phyloP scores from a whole-genome alignment of 1,284 basidiomycete genomes.

The Ustilago curta region DNA sequence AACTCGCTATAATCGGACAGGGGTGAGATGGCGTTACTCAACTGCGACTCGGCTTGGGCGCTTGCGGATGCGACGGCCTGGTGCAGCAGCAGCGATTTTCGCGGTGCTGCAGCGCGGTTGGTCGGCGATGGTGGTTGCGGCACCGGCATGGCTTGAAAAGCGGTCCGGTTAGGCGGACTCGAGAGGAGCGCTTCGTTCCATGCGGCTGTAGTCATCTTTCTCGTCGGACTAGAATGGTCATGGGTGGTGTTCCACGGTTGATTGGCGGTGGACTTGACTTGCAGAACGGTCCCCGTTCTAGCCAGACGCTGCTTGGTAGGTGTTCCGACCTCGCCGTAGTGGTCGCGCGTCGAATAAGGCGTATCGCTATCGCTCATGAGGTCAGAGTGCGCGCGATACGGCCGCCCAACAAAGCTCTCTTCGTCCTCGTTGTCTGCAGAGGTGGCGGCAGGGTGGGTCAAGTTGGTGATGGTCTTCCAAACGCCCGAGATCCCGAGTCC shows the following conservation, averaged over 20 bases:
- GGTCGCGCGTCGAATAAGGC: slow-evolving; percentile 14
- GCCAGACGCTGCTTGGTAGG: slow-evolving; percentile 18
- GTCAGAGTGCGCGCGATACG: slow-evolving; percentile 13
- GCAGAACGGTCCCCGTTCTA: slow-evolving; percentile 20
- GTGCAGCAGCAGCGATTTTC: slow-evolving; percentile 26
- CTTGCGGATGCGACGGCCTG: slow-evolving; percentile 13
- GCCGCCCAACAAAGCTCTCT: slow-evolving; percentile 28
- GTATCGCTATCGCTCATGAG: slow-evolving; percentile 39
- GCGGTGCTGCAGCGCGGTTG: slow-evolving; percentile 1
- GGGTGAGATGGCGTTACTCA: slow-evolving; percentile 8
- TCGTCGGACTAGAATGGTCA: neutral
- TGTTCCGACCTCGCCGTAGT: slow-evolving; percentile 1
- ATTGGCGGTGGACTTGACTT: slow-evolving; percentile 21
- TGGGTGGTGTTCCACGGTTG: slow-evolving; percentile 30
- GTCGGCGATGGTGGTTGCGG: neutral
- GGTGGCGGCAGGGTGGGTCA: slow-evolving; percentile 4
- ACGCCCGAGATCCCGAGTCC: slow-evolving; percentile 36
- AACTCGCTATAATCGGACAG: slow-evolving; percentile 39
- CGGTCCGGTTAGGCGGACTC: slow-evolving; percentile 25
- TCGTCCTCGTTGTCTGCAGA: slow-evolving; percentile 19
- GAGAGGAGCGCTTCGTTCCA: slow-evolving; percentile 36
- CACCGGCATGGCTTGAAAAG: slow-evolving; percentile 1
- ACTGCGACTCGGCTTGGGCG: neutral
- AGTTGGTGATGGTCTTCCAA: slow-evolving; percentile 31
- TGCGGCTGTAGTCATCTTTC: slow-evolving; percentile 20